Evolutionary conservation across 2,329 filamentous ascomycete genomes (phyloP), one percentile per base, ranked within the genome.

Genomic region (Botrytis byssoidea): DNA sequence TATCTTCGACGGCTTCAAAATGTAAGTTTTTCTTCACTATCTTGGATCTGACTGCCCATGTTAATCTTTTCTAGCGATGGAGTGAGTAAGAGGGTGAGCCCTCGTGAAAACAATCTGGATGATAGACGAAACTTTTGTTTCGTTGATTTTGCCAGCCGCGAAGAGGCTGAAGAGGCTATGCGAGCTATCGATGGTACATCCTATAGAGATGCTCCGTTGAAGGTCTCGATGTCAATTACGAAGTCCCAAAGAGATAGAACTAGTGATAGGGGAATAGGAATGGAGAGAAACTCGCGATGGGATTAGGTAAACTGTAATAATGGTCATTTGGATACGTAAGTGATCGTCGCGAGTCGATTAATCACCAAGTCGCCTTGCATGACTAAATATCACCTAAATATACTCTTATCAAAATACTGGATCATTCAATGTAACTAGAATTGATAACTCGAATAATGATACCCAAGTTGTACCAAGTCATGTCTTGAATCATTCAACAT

Each of bases 71-170:
- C 4, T 51, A 71, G 59, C 1, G 60, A 65, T 42, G 44, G n/a
- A 42, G 44, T 71, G 4, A 65, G 69, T n/a, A 65, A 71, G 42
- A 65, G 59, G 18, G 35, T 71, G 1, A 65, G 69, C 10, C 69
- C 69, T 18, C 32, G 35, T 25, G 32, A 59, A 10, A n/a, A 51
- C 1, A 12, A 57, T 29, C 44, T 7, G 29, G 32, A 67, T 42
- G 22, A 57, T 29, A 16, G 69, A 63, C 32, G 29, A 48, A 71
- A 65, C 12, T 71, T 65, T 18, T 71, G 69, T 20, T 71, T 65
- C 12, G 32, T 71, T 29, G 57, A 65, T 32, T 65, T 71, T 10
- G 20, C 25, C 5, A 71, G 32, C 29, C 16, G 25, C 5, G 59
- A 71, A 32, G 57, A 51, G 35, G 69, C 69, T 29, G 10, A 32